Evolutionary conservation across 2,329 filamentous ascomycete species (phyloP), one percentile per base, ranked within the genome.

Genomic region (Ophioceras dolichostomum): DNA sequence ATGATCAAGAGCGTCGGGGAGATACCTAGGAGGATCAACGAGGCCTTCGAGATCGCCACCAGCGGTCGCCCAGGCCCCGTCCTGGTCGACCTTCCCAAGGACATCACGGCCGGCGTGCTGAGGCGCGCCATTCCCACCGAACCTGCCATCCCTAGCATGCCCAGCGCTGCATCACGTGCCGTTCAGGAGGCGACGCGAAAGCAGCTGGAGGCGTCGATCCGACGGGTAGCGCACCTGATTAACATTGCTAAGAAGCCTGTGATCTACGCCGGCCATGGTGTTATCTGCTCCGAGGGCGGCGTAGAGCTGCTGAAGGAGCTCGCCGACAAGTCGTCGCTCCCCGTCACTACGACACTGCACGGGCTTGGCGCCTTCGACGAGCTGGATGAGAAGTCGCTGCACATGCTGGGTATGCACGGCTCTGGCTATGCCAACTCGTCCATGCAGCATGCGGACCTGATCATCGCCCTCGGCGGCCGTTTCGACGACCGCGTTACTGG

Each of bases 321-420:
- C n/a, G 68, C 87, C 2, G 86, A 96, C 30, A 95, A 93, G 72
- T 76, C 79, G 24, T 81, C 78, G 41, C 93, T 96, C 46, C 91
- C 91, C 35, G 91, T 98, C 30, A 95, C 89, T 13, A 96, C 91
- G 19, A 95, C 91, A 38, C 78, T 98, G 6, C 88, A 94, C 53
- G 91, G 88, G 49, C 76, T 98, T 8, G 91, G 91, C 50, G 85
- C 77, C 17, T 96, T 82, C 47, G 88, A 96, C 52, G 91, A 96
- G 65, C 73, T 91, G 10, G 86, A 96, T 53, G 77, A 86, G 47
- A 95, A 94, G 73, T 83, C 88, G 32, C 72, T 96, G 36, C 88
- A 96, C 65, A 98, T 98, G 91, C 77, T 96, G 21, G 91, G 91
- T 46, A 96, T 96, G 91, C 89, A 96, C 67, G 91, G 91, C 42